These are phyloP conservation scores for Hemisphaericaspora xylofermentans DNA, from an alignment of 1,139 yeast genomes.

Conservation along the genomic window DNA sequence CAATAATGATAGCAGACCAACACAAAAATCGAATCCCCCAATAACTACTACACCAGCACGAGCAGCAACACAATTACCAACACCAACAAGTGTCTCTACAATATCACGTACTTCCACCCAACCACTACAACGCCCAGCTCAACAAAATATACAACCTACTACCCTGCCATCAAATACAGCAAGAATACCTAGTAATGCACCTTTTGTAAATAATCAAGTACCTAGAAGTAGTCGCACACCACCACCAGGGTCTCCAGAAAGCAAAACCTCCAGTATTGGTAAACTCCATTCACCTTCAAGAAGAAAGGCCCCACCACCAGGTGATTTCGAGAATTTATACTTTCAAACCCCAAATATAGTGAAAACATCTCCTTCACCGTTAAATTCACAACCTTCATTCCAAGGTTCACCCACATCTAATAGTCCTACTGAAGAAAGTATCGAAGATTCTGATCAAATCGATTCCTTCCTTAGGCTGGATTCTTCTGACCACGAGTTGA, in stretches of 20 bases:
- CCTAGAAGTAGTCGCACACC: not conserved
- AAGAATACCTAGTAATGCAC: not conserved
- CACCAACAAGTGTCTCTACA: not conserved
- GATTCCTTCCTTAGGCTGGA: slow-evolving; percentile 13
- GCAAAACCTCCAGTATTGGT: not conserved
- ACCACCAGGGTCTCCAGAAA: slow-evolving; percentile 2
- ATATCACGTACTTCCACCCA: not conserved
- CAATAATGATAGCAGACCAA: not conserved
- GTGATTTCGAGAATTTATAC: slow-evolving; percentile 13
- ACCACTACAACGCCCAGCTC: not conserved
- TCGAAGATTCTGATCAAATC: slow-evolving; percentile 14
- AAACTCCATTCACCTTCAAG: slow-evolving; percentile 4
- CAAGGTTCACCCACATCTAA: not conserved
- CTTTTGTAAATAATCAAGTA: not conserved
- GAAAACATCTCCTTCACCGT: slow-evolving; percentile 7
- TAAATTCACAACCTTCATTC: slow-evolving; percentile 3
- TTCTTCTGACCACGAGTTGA: slow-evolving; percentile 1
- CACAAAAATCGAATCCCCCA: not conserved
- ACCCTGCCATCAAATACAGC: not conserved
- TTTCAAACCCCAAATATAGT: slow-evolving; percentile 5
- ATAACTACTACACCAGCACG: not conserved
- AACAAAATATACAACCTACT: not conserved
- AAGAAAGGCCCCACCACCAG: slow-evolving; percentile 26
- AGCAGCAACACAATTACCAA: not conserved
- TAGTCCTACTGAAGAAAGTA: slow-evolving; percentile 8